A percentile compares a stretch with the other conserved stretches of the same genome.
Conservation (phyloP, 2,329 filamentous ascomycete species). For the Fusarium brachygibbosum region DNA sequence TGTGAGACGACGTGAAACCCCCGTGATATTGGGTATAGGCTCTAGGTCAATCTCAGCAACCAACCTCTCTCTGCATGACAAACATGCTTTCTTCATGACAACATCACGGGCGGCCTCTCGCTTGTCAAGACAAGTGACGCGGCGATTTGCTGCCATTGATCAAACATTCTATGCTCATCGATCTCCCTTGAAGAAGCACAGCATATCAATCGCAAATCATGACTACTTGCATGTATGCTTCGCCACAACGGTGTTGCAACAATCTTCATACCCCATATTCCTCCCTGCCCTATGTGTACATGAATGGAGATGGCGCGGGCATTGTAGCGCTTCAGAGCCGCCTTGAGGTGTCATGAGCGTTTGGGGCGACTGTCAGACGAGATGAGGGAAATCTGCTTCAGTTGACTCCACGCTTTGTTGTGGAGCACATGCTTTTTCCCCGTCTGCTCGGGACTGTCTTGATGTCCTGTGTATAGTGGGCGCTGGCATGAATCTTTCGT, state of each 20-base stretch:
- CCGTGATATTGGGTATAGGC: constrained; percentile 4
- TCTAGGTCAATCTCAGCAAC: constrained; percentile 6
- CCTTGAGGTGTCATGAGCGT: constrained; percentile 8
- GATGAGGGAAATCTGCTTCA: constrained; percentile 12
- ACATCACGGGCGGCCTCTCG: constrained; percentile 36
- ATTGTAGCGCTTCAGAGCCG: constrained; percentile 7
- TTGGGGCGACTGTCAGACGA: constrained; percentile 20
- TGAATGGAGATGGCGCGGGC: constrained; percentile 1
- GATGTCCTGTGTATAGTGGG: neutral
- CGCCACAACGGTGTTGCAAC: constrained; percentile 25
- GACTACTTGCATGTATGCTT: constrained; percentile 23
- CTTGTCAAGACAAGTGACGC: constrained; percentile 14
- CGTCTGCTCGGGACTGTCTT: neutral
- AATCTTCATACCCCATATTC: constrained; percentile 2
- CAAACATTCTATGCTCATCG: neutral
- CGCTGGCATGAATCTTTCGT: neutral
- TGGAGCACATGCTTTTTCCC: constrained; percentile 9
- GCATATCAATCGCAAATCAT: constrained; percentile 15
- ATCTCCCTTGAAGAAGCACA: neutral
- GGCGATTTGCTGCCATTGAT: neutral
- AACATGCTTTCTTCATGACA: neutral
- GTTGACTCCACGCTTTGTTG: too few species aligned
- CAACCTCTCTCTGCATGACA: constrained; percentile 22
- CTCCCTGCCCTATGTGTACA: constrained; percentile 13
- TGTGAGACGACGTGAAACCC: constrained; percentile 36